Evolutionary conservation across 192 early-diverging fungal species (phyloP).

Genomic region (Paraglomus occultum): DNA sequence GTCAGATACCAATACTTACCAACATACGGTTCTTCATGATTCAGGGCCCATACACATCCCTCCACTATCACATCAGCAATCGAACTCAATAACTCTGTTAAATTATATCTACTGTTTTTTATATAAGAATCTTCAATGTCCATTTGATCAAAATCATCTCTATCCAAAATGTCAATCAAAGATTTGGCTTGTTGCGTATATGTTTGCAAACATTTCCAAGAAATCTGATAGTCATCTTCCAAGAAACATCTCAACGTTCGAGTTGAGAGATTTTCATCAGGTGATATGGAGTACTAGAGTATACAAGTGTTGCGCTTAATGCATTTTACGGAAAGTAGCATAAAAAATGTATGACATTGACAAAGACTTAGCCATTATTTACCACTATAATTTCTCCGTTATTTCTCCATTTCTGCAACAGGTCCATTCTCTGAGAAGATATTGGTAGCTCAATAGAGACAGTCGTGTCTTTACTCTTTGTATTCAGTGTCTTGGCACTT

Average conservation of each 20-base stretch:
- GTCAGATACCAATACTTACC: background rate
- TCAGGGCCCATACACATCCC: conserved; percentile 15
- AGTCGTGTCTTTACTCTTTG: background rate
- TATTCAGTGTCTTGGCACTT: background rate
- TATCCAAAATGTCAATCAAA: background rate
- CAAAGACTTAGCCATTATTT: too few species aligned
- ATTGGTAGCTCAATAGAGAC: too few species aligned
- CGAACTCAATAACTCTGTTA: conserved; percentile 4
- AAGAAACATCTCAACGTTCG: background rate
- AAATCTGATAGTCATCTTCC: conserved; percentile 1
- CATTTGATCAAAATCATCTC: background rate
- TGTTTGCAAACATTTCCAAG: conserved; percentile 15
- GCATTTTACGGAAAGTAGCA: too few species aligned
- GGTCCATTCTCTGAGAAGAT: too few species aligned
- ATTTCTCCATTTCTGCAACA: too few species aligned
- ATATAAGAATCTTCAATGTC: background rate
- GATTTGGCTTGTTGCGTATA: background rate
- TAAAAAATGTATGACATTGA: too few species aligned
- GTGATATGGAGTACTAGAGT: conserved; percentile 10
- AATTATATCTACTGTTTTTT: background rate
- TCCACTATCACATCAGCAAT: conserved; percentile 13
- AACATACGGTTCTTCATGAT: background rate
- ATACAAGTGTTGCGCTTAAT: too few species aligned
- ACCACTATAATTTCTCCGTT: too few species aligned
- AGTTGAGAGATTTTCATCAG: conserved; percentile 23